Percentiles rank a stretch among this genome's conserved stretches.
phyloP scores from a whole-genome alignment of 768 basidiomycete species.

The Tricholoma sp. region DNA sequence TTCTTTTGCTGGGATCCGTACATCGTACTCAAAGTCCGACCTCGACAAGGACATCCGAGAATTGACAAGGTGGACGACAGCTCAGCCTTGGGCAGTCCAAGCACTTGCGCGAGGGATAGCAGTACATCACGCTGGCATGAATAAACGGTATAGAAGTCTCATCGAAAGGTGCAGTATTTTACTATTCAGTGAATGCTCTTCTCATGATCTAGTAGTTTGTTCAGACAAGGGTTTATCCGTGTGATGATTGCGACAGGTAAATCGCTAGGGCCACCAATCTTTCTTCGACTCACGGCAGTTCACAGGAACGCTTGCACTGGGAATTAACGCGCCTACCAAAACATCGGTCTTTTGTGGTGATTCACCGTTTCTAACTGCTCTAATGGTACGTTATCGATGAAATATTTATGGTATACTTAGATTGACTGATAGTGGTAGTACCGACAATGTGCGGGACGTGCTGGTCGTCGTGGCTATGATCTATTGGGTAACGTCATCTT shows the following conservation, averaged over 20 bases:
- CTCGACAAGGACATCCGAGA: slow-evolving; percentile 42
- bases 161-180: slow-evolving; percentile 43
- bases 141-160: slow-evolving; percentile 50
- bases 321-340: slow-evolving; percentile 71
- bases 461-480: slow-evolving; percentile 69
- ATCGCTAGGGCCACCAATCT: not conserved
- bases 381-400: slow-evolving; percentile 40
- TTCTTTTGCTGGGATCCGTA: slow-evolving; percentile 46
- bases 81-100: slow-evolving; percentile 38
- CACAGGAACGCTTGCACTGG: slow-evolving; percentile 61
- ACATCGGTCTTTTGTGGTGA: slow-evolving; percentile 62
- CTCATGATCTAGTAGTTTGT: slow-evolving; percentile 35
- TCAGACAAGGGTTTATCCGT: slow-evolving; percentile 56
- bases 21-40: slow-evolving; percentile 39
- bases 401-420: not conserved
- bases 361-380: slow-evolving; percentile 54
- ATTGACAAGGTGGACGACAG: slow-evolving; percentile 28
- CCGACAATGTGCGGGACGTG: slow-evolving; percentile 70
- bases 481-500: slow-evolving; percentile 69
- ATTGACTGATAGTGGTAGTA: slow-evolving; percentile 34
- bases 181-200: not conserved
- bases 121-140: slow-evolving; percentile 70
- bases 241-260: slow-evolving; percentile 64
- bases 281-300: not conserved
- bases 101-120: slow-evolving; percentile 59